Base-by-base conservation (phyloP, 106 monocot genomes). In the Alisma plantagoaquatica region DNA sequence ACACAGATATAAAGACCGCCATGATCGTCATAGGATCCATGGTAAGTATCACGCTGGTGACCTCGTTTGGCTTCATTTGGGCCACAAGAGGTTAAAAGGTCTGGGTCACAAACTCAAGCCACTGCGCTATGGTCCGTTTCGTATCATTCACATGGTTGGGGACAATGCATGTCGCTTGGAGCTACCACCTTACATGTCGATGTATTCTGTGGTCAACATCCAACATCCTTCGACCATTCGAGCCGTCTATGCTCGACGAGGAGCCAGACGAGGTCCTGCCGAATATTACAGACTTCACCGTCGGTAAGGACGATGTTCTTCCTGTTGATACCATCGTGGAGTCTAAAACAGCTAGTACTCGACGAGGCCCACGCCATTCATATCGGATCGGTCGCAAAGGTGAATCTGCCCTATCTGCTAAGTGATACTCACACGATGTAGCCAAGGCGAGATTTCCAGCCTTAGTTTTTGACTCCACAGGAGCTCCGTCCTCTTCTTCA, bases 311-410 rank as follows among this genome's bases (percentile, higher is more conserved):
- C 5, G n/a, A n/a, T 10, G 8, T 46, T 6, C 20, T 46, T n/a
- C 4, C 45, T 14, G 5, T n/a, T 5, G 45, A 46, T 17, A 46
- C 45, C 4, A 46, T 46, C n/a, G 15, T 46, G 45, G 45, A 46
- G n/a, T 5, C n/a, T 6, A 46, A 17, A 17, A 46, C n/a, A n/a
- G 8, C n/a, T 4, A 17, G n/a, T 17, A 46, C 45, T 7, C 35
- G 35, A 38, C 5, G 35, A 38, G 35, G 35, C 5, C 35, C 35
- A 38, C 35, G 35, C 14, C 35, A 38, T 4, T 46, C 45, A 10
- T 46, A 14, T 46, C n/a, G 45, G 7, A 46, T 46, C n/a, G 45
- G 45, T n/a, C 45, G 45, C 14, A 17, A 46, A 46, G 45, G 45
- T 17, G 15, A 46, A 17, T 19, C 0, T 4, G 17, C 45, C 0